A percentile compares a stretch with the other conserved stretches of the same genome.
phyloP scores from a whole-genome alignment of 75 land plant species.

The Picea glauca region DNA sequence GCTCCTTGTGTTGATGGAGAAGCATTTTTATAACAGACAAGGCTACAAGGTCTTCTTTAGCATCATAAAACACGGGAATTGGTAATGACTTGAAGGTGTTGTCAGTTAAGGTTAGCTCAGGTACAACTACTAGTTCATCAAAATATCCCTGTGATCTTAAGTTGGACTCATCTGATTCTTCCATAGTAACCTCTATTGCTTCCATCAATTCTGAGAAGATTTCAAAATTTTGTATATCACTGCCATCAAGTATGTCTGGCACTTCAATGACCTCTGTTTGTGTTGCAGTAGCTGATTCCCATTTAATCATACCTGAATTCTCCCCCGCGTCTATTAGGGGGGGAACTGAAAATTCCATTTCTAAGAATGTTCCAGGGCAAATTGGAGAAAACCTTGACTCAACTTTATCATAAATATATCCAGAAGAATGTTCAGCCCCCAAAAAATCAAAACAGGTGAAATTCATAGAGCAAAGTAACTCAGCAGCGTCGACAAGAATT shows the following conservation, averaged over 20 bases:
- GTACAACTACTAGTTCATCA: slow-evolving; percentile 41
- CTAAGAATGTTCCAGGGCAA: not conserved
- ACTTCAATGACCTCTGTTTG: not conserved
- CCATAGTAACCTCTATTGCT: slow-evolving; percentile 3
- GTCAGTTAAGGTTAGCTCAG: slow-evolving; percentile 50
- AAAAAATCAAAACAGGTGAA: not conserved
- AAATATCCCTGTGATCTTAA: slow-evolving; percentile 18
- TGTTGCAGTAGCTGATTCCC: not conserved
- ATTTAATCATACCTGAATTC: not conserved
- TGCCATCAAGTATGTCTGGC: not conserved
- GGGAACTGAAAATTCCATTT: not conserved
- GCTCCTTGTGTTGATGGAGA: slow-evolving; percentile 17
- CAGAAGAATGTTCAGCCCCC: not conserved
- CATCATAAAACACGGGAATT: slow-evolving; percentile 37
- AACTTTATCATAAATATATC: not conserved
- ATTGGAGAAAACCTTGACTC: not conserved
- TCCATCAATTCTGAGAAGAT: not conserved
- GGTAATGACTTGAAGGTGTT: slow-evolving; percentile 53
- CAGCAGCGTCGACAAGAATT: not conserved
- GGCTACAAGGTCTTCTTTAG: slow-evolving; percentile 14
- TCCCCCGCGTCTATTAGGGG: not conserved
- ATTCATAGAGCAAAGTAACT: not conserved
- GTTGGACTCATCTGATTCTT: slow-evolving; percentile 1
- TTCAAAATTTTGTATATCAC: not conserved
- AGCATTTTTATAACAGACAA: slow-evolving; percentile 16